Conservation (phyloP, 306 rosid species). For the Begonia fuchsioides region DNA sequence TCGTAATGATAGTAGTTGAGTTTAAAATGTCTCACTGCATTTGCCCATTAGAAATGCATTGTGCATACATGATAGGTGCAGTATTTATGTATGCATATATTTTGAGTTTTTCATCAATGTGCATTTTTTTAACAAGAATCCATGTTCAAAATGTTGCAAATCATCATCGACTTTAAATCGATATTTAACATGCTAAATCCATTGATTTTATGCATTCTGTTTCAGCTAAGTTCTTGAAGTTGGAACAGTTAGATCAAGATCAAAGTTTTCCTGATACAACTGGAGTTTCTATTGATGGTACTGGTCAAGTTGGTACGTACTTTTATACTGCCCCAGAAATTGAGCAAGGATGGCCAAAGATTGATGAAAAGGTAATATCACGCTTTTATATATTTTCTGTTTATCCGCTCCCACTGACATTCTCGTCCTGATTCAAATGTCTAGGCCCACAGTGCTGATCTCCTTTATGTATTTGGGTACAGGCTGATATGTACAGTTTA, state of each 20-base stretch:
- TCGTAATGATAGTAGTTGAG: too few species aligned
- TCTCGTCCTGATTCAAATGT: background rate
- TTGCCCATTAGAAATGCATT: too few species aligned
- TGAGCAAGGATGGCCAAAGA: slow-evolving; percentile 98
- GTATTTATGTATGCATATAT: too few species aligned
- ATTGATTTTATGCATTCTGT: slow-evolving; percentile 5
- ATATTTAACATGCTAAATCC: too few species aligned
- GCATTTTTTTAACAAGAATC: too few species aligned
- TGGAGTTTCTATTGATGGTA: slow-evolving; percentile 81
- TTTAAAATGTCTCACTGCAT: too few species aligned
- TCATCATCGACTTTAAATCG: background rate
- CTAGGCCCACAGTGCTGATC: slow-evolving; percentile 13
- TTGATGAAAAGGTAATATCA: slow-evolving; percentile 76
- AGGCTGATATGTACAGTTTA: slow-evolving; percentile 98
- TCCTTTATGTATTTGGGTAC: slow-evolving; percentile 24
- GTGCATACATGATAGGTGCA: too few species aligned
- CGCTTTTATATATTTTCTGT: background rate
- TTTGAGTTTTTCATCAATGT: too few species aligned
- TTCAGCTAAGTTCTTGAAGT: slow-evolving; percentile 90
- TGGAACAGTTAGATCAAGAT: slow-evolving; percentile 95
- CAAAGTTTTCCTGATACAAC: slow-evolving; percentile 42
- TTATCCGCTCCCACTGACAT: background rate
- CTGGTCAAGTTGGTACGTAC: slow-evolving; percentile 95
- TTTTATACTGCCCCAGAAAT: slow-evolving; percentile 98
- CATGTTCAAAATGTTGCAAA: too few species aligned